Evolutionary conservation across 441 rosid genomes (phyloP), one percentile per base, ranked within the genome.

Genomic region (Isatis lusitanica): DNA sequence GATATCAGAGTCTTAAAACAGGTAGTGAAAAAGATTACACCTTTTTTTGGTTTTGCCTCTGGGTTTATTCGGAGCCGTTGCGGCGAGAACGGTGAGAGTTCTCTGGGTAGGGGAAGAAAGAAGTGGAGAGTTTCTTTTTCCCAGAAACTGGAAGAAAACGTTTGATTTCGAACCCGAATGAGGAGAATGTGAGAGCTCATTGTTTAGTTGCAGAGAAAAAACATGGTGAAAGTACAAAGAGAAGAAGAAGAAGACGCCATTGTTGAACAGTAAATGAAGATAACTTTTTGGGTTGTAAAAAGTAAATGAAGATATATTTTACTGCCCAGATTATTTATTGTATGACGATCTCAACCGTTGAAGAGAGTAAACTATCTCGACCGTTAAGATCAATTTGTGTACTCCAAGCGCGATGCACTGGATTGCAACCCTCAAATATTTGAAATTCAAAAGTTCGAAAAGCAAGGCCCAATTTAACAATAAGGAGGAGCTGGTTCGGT

Each of bases 401-500:
- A 63, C 43, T 16, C 0, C 3, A 11, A 55, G 2, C 15, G n/a
- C 58, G 24, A 56, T 0, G 44, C 71, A 46, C 1, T 55, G 11
- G 77, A 73, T 55, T n/a, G 0, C 10, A 0, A 4, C 50, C 12
- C 17, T 26, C 1, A 3, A 39, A 21, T n/a, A 24, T 59, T 67
- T 48, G 67, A 74, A 74, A 8, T 74, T 67, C 73, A 68, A 74
- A 74, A 36, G 66, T 78, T 84, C 65, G 82, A 81, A 84, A 75
- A 15, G 72, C 43, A 80, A 75, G 63, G 24, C 70, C 31, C 9
- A 55, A 53, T 0, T 53, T 17, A 17, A 64, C 50, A 60, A 70
- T 50, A 38, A 12, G 1, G 71, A 63, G 26, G 59, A 65, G 58
- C 30, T 35, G 44, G 12, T 58, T n/a, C 7, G 38, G 66, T 50